Conservation (phyloP, 345 rosid species). For the Sisymbrium altissimum region DNA sequence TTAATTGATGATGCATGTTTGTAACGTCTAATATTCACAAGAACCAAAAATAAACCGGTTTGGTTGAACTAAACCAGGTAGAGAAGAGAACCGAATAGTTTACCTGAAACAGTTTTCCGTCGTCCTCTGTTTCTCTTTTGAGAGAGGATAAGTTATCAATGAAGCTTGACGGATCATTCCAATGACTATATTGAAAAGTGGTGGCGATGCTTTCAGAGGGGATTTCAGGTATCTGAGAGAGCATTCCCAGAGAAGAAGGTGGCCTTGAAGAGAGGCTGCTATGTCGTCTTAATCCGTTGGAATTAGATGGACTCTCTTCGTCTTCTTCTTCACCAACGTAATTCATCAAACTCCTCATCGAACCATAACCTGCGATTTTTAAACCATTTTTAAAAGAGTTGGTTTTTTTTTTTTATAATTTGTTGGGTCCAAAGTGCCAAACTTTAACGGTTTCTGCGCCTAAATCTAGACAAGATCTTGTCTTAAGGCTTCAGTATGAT, state of each 20-base stretch:
- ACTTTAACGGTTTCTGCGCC: slow-evolving; percentile 1
- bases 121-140: slow-evolving; percentile 49
- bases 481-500: neutral
- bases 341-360: slow-evolving; percentile 45
- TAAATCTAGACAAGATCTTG: slow-evolving; percentile 22
- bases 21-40: neutral
- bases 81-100: neutral
- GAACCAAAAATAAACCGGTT: slow-evolving; percentile 13
- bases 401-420: no score
- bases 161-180: slow-evolving; percentile 57
- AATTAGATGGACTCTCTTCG: slow-evolving; percentile 45
- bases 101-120: slow-evolving; percentile 52
- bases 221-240: slow-evolving; percentile 68
- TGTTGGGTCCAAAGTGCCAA: slow-evolving; percentile 12
- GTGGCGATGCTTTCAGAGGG: slow-evolving; percentile 35
- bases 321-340: slow-evolving; percentile 44
- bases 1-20: neutral
- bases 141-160: slow-evolving; percentile 40
- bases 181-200: slow-evolving; percentile 47
- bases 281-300: slow-evolving; percentile 54
- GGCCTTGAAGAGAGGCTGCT: slow-evolving; percentile 52
- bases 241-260: slow-evolving; percentile 63
- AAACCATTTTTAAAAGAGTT: slow-evolving; percentile 1
- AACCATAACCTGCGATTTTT: slow-evolving; percentile 51
- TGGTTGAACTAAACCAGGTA: slow-evolving; percentile 3